Evolutionary conservation across 106 monocot species (phyloP).

Genomic region (Acorus gramineus): DNA sequence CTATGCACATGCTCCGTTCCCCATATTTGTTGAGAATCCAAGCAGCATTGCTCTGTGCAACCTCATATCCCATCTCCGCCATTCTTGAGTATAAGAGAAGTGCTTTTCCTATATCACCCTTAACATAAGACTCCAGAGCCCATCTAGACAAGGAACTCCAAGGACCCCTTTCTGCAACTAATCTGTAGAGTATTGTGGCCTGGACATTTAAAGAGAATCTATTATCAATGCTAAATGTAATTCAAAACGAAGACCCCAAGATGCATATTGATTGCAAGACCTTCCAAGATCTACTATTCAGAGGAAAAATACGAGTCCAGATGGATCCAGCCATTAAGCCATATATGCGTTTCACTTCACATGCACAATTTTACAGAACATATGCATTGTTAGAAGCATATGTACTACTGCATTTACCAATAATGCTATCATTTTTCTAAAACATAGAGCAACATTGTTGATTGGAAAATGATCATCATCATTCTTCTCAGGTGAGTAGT

Average conservation of each 20-base stretch:
- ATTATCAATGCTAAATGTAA: not conserved
- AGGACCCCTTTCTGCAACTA: conserved; percentile 85
- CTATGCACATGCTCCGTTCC: conserved; percentile 83
- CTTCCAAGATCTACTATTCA: too few species aligned
- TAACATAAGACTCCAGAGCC: conserved; percentile 81
- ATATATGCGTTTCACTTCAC: too few species aligned
- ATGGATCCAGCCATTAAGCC: too few species aligned
- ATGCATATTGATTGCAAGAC: too few species aligned
- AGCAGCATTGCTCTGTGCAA: conserved; percentile 97
- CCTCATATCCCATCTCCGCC: conserved; percentile 91
- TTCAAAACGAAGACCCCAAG: not conserved
- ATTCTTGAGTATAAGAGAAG: conserved; percentile 80
- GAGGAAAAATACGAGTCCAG: too few species aligned
- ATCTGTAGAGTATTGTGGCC: conserved; percentile 72
- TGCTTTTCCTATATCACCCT: conserved; percentile 81
- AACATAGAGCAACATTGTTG: too few species aligned
- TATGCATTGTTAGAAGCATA: too few species aligned
- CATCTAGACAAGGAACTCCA: conserved; percentile 89
- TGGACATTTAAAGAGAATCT: conserved; percentile 12
- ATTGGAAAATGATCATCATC: too few species aligned
- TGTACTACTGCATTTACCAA: too few species aligned
- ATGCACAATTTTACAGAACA: too few species aligned
- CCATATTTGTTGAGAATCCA: conserved; percentile 94
- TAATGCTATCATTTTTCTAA: too few species aligned
- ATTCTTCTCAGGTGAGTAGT: too few species aligned